These are phyloP conservation scores for Fusarium cicatricum DNA, from an alignment of 2,329 filamentous ascomycete genomes.

Conservation along the genomic window DNA sequence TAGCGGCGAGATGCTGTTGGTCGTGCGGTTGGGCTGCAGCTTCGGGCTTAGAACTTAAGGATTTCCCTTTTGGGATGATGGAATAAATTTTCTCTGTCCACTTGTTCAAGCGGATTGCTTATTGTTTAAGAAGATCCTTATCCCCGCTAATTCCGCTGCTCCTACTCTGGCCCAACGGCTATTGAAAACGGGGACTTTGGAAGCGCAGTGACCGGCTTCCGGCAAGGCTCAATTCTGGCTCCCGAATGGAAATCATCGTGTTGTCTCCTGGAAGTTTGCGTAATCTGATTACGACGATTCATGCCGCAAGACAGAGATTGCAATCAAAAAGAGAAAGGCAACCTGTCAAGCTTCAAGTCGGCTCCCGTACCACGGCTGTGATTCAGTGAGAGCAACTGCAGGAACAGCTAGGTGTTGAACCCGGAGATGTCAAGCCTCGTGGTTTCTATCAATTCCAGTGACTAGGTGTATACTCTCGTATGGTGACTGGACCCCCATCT, in stretches of 20 bases:
- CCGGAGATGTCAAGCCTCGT: neutral
- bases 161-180: neutral
- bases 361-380: neutral
- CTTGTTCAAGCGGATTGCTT: neutral
- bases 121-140: constrained; percentile 12
- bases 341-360: neutral
- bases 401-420: neutral
- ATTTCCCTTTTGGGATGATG: constrained; percentile 20
- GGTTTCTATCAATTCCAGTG: too few species aligned
- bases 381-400: neutral
- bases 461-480: too few species aligned
- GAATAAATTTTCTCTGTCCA: neutral
- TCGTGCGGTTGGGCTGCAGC: neutral
- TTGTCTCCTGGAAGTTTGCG: neutral
- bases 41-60: constrained; percentile 20
- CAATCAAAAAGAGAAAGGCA: neutral
- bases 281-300: neutral
- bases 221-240: constrained; percentile 5
- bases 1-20: neutral
- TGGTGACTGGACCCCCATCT: too few species aligned
- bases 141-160: constrained; percentile 25
- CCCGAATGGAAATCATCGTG: neutral
- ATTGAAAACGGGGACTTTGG: neutral
- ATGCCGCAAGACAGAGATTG: neutral
- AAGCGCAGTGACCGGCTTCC: constrained; percentile 17